phyloP scores from a whole-genome alignment of 495 filamentous ascomycete species.

The Jackrogersella minutella region DNA sequence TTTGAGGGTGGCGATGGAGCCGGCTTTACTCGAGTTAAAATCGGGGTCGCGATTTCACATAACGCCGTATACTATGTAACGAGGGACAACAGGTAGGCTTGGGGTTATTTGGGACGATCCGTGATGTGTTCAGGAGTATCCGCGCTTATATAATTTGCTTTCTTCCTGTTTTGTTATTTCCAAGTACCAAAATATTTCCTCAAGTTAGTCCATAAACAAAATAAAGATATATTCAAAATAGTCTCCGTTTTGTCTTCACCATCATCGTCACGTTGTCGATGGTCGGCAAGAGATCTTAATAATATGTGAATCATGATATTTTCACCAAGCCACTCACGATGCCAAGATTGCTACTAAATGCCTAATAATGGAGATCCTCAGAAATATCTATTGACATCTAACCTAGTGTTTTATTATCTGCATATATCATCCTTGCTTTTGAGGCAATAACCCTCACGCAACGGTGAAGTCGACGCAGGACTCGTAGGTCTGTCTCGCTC shows the following conservation, averaged over 20 bases:
- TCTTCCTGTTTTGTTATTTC: conserved; percentile 27
- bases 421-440: background rate
- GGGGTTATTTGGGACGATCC: conserved; percentile 44
- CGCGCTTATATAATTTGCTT: conserved; percentile 44
- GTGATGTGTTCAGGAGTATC: conserved; percentile 46
- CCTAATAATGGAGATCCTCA: background rate
- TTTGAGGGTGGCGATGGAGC: conserved; percentile 18
- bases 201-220: conserved; percentile 32
- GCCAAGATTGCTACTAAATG: background rate
- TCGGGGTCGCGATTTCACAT: conserved; percentile 33
- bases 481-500: conserved; percentile 76
- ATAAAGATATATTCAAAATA: conserved; percentile 11
- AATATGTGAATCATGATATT: background rate
- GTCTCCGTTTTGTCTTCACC: background rate
- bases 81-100: conserved; percentile 34
- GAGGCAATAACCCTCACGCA: conserved; percentile 7
- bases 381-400: conserved; percentile 20
- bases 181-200: conserved; percentile 39
- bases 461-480: conserved; percentile 75
- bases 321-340: background rate
- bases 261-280: background rate
- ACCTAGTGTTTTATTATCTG: background rate
- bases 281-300: too few relatives aligned
- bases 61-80: conserved; percentile 40
- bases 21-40: conserved; percentile 28